Evolutionary conservation across 768 basidiomycete species (phyloP), one percentile per base, ranked within the genome.

Genomic region (Xerocomellus intermedius): DNA sequence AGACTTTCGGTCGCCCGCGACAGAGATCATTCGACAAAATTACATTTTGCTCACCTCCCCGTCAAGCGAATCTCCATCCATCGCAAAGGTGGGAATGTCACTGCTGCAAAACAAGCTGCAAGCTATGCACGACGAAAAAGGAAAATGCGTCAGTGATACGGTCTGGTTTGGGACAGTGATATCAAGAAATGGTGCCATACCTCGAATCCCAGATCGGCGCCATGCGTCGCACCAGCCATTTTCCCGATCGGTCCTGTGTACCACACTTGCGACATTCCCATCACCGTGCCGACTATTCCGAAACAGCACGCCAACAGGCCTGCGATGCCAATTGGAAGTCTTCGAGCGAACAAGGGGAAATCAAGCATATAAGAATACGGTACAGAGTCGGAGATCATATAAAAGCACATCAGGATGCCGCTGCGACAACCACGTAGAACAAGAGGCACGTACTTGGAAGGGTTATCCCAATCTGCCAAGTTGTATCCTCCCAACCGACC

Each of bases 161-260:
- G 9, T 3, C 30, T 10, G 30, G 10, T 32, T 32, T n/a, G 30
- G 10, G 30, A 32, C 10, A 12, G 3, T 10, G 30, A 32, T 10
- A 32, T 1, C 30, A 10, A 32, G 30, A 10, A 32, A 32, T 36
- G 5, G 35, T 36, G 13, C 14, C 73, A 30, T 30, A 80, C 77
- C 72, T 82, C 82, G 52, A 83, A 82, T 32, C 82, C 82, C 22
- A 83, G 70, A 59, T 83, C 82, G 1, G 78, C 81, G 30, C 81
- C 81, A 37, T 64, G 75, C 12, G 38, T 24, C 4, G 65, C 72
- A 13, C 79, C 79, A 5, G 79, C 76, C 42, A 73, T 54, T 44
- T 62, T 63, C 3, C 73, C 82, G 4, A 82, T 61, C 0, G 81
- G 81, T 1, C 82, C 82, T 2, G 74, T 78, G 52, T 81, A 82